These are phyloP conservation scores for Anaeromyces robustus DNA, from an alignment of 192 early-diverging fungal genomes.

Conservation along the genomic window DNA sequence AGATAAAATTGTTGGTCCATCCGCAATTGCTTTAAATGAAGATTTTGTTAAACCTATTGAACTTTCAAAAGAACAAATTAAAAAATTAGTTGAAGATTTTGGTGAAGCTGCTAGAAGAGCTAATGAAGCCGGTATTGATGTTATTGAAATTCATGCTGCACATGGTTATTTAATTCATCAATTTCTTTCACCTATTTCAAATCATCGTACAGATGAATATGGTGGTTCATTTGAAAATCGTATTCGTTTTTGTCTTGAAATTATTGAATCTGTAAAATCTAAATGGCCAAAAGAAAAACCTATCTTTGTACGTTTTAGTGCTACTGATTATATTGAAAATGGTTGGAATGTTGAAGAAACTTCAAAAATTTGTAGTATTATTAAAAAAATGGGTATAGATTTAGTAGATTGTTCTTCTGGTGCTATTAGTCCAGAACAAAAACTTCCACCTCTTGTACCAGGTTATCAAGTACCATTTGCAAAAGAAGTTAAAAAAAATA, in stretches of 20 bases:
- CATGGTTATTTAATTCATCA: constrained; percentile 77
- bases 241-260: constrained; percentile 55
- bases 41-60: constrained; percentile 30
- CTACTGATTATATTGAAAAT: constrained; percentile 48
- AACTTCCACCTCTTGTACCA: not conserved
- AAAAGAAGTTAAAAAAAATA: not conserved
- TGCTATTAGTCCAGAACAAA: constrained; percentile 35
- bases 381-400: constrained; percentile 59
- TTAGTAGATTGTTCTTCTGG: constrained; percentile 71
- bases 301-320: constrained; percentile 70
- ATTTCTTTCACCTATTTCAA: constrained; percentile 66
- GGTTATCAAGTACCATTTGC: not conserved
- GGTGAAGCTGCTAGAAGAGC: constrained; percentile 51
- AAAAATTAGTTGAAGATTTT: constrained; percentile 40
- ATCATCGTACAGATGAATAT: constrained; percentile 78
- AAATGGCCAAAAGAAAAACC: constrained; percentile 66
- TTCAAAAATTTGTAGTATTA: constrained; percentile 32
- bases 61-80: constrained; percentile 51
- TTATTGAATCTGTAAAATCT: constrained; percentile 25
- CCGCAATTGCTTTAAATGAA: constrained; percentile 17
- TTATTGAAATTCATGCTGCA: constrained; percentile 79
- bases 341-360: constrained; percentile 55
- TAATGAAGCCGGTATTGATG: constrained; percentile 65
- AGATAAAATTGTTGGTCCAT: constrained; percentile 51
- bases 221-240: constrained; percentile 86